These are phyloP conservation scores for Garcia nutans DNA, from an alignment of 345 rosid genomes.

Conservation along the genomic window DNA sequence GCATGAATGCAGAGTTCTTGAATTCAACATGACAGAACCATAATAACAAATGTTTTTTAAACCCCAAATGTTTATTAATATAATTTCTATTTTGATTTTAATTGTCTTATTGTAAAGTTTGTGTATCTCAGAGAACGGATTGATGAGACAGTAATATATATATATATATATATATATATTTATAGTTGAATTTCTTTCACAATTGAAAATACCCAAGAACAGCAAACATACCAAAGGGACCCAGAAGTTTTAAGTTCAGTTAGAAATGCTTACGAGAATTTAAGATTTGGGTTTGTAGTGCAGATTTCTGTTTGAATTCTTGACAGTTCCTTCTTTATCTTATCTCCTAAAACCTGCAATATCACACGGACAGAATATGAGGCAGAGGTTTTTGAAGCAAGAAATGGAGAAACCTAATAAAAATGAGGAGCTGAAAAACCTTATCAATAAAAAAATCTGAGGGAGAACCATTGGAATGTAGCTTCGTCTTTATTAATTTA, in stretches of 20 bases:
- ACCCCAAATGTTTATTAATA: neutral
- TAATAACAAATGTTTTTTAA: neutral
- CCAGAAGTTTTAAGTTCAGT: neutral
- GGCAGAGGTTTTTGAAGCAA: neutral
- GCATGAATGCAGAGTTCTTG: neutral
- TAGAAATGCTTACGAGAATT: conserved; percentile 54
- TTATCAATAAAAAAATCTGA: conserved; percentile 77
- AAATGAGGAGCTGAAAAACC: conserved; percentile 29
- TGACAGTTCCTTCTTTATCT: conserved; percentile 67
- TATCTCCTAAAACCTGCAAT: conserved; percentile 60
- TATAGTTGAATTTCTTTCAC: too few species aligned
- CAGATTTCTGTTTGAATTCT: conserved; percentile 62
- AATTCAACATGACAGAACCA: neutral
- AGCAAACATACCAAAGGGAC: too few species aligned
- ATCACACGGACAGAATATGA: conserved; percentile 2
- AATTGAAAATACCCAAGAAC: too few species aligned
- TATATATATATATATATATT: too few species aligned
- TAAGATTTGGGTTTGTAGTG: conserved; percentile 50
- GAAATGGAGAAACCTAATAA: neutral
- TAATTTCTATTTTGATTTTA: too few species aligned
- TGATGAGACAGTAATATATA: too few species aligned
- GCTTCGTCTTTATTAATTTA: conserved; percentile 59
- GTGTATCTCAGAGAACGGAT: too few species aligned
- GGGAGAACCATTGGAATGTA: conserved; percentile 60
- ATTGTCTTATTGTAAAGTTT: too few species aligned